Evolutionary conservation across 148 eudicot species (phyloP).

Genomic region (Chenopodium suecicum): DNA sequence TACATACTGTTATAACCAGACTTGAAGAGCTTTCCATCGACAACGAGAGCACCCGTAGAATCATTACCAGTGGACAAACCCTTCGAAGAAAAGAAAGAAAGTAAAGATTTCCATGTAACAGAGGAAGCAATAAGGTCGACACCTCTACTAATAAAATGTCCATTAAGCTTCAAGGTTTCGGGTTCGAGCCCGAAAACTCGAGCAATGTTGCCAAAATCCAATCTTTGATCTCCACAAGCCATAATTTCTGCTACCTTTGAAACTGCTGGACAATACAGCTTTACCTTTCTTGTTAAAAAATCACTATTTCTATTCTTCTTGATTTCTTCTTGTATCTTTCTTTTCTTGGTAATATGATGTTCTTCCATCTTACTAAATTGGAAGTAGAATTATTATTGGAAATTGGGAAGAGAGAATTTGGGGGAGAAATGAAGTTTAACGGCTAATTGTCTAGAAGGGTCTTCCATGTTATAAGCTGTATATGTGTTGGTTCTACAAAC

Average conservation of each 20-base stretch:
- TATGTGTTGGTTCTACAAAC: background rate
- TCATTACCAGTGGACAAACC: conserved; percentile 59
- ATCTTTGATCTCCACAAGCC: conserved; percentile 55
- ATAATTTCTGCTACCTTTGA: conserved; percentile 40
- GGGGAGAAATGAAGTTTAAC: background rate
- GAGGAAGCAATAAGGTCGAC: conserved; percentile 68
- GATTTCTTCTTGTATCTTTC: background rate
- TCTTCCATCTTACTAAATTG: background rate
- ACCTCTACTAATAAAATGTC: conserved; percentile 75
- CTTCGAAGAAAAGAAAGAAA: conserved; percentile 68
- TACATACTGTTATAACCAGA: conserved; percentile 55
- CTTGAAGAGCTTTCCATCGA: conserved; percentile 60
- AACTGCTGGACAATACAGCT: conserved; percentile 52
- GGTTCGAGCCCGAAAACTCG: conserved; percentile 66
- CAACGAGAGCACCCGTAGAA: conserved; percentile 48
- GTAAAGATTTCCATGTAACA: conserved; percentile 75
- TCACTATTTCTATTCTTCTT: background rate
- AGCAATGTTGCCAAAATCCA: conserved; percentile 76
- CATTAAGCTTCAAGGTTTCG: conserved; percentile 60
- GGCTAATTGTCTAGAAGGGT: conserved; percentile 32
- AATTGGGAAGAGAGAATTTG: no score
- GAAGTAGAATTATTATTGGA: no score
- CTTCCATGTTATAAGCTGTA: background rate
- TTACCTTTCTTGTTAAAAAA: conserved; percentile 25
- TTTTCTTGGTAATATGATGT: background rate